Evolutionary conservation across 2,329 filamentous ascomycete genomes (phyloP).

Genomic region (Alternaria tenuissima): DNA sequence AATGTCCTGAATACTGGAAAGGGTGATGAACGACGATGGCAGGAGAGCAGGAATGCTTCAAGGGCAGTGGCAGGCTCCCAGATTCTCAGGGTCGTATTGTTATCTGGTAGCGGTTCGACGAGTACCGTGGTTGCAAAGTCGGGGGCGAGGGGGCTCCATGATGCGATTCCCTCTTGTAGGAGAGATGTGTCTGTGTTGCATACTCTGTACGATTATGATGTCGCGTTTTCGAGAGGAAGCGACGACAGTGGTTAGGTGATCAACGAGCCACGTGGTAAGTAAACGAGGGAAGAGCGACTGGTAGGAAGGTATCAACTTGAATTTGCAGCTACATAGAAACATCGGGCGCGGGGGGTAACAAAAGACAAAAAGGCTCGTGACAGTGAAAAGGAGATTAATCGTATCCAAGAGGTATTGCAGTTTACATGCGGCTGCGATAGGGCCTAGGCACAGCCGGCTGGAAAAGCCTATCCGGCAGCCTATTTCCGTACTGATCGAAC

Average conservation of each 20-base stretch:
- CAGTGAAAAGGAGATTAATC: constrained; percentile 14
- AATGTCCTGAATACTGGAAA: background rate
- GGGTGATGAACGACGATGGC: background rate
- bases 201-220: background rate
- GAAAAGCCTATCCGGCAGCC: constrained; percentile 42
- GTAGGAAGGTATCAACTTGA: constrained; percentile 19
- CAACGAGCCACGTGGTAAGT: background rate
- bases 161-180: background rate
- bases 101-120: constrained; percentile 5
- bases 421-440: constrained; percentile 41
- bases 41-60: background rate
- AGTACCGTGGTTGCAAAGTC: constrained; percentile 1
- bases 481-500: constrained; percentile 48
- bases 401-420: constrained; percentile 14
- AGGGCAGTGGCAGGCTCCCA: background rate
- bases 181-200: background rate
- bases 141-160: background rate
- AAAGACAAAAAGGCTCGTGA: constrained; percentile 18
- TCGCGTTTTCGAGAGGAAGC: background rate
- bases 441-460: constrained; percentile 34
- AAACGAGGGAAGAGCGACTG: background rate
- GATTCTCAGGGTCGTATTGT: background rate
- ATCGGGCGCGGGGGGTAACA: constrained; percentile 10
- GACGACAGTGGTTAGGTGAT: background rate
- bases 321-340: constrained; percentile 20